These are phyloP conservation scores for Macrophomina phaseolina DNA, from an alignment of 2,329 filamentous ascomycete species.

Conservation along the genomic window DNA sequence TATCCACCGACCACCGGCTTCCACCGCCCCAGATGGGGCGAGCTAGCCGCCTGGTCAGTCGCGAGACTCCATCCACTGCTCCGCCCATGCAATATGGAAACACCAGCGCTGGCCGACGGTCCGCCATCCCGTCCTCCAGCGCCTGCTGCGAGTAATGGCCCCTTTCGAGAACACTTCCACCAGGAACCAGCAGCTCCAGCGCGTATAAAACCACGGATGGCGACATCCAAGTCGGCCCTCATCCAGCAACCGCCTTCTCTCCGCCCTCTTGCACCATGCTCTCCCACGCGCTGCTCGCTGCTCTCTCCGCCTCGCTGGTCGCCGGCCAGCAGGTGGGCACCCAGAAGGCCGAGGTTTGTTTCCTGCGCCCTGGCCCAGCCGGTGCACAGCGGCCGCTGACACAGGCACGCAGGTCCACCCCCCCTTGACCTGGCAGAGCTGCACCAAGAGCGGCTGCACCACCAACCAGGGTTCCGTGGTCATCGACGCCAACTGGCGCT, in stretches of 20 bases:
- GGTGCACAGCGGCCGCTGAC: not conserved
- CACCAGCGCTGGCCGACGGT: not conserved
- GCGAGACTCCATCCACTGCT: not conserved
- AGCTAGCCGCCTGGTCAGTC: not conserved
- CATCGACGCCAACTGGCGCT: slow-evolving; percentile 65
- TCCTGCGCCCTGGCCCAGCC: slow-evolving; percentile 27
- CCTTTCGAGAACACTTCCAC: slow-evolving; percentile 13
- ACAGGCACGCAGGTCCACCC: slow-evolving; percentile 50
- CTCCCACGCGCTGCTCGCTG: slow-evolving; percentile 51
- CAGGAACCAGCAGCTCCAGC: not conserved
- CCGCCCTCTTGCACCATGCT: slow-evolving; percentile 33
- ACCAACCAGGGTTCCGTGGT: slow-evolving; percentile 59
- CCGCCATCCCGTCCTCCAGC: not conserved
- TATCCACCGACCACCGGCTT: not conserved
- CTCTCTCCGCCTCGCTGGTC: slow-evolving; percentile 34
- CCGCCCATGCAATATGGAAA: slow-evolving; percentile 3
- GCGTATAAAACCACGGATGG: slow-evolving; percentile 13
- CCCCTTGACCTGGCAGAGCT: slow-evolving; percentile 59
- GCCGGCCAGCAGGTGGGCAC: slow-evolving; percentile 60
- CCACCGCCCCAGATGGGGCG: not conserved
- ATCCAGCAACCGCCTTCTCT: slow-evolving; percentile 14
- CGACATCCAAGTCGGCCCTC: not conserved
- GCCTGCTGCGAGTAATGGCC: not conserved
- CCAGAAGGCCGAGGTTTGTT: slow-evolving; percentile 48
- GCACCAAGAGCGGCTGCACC: slow-evolving; percentile 57